Evolutionary conservation across 441 rosid species (phyloP).

Genomic region (Croton laevigatus): DNA sequence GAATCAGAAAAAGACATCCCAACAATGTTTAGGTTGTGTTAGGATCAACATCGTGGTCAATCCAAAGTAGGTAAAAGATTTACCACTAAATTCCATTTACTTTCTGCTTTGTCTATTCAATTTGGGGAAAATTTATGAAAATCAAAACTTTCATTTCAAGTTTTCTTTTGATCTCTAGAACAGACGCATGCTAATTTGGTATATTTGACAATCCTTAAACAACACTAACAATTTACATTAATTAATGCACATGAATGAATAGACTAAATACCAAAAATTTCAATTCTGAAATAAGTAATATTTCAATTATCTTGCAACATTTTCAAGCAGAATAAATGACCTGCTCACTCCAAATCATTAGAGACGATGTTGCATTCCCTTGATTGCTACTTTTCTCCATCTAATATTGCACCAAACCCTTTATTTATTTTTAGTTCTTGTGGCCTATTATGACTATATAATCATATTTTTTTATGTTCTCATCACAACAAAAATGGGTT

Average conservation of each 20-base stretch:
- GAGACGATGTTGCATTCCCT: slow-evolving; percentile 50
- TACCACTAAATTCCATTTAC: background rate
- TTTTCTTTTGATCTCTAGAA: background rate
- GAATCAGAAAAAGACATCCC: slow-evolving; percentile 25
- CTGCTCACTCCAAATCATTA: slow-evolving; percentile 29
- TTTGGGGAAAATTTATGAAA: slow-evolving; percentile 7
- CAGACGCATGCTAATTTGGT: background rate
- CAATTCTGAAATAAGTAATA: background rate
- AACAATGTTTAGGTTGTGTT: slow-evolving; percentile 35
- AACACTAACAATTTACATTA: background rate
- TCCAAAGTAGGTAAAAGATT: slow-evolving; percentile 17
- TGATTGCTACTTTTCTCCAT: slow-evolving; percentile 50
- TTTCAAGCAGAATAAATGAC: slow-evolving; percentile 7
- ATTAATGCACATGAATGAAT: background rate
- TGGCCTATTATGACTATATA: slow-evolving; percentile 13
- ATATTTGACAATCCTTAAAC: background rate
- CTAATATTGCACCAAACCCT: slow-evolving; percentile 50
- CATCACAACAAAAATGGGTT: slow-evolving; percentile 47
- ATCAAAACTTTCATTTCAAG: background rate
- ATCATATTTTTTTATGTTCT: slow-evolving; percentile 26
- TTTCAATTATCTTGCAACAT: background rate
- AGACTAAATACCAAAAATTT: slow-evolving; percentile 10
- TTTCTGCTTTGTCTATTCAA: slow-evolving; percentile 1
- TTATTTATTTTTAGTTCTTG: slow-evolving; percentile 18
- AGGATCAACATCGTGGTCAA: slow-evolving; percentile 30